Percentiles rank a stretch among this genome's conserved stretches.
phyloP scores from a whole-genome alignment of 495 filamentous ascomycete genomes.

The Massariosphaeria phaeospora region DNA sequence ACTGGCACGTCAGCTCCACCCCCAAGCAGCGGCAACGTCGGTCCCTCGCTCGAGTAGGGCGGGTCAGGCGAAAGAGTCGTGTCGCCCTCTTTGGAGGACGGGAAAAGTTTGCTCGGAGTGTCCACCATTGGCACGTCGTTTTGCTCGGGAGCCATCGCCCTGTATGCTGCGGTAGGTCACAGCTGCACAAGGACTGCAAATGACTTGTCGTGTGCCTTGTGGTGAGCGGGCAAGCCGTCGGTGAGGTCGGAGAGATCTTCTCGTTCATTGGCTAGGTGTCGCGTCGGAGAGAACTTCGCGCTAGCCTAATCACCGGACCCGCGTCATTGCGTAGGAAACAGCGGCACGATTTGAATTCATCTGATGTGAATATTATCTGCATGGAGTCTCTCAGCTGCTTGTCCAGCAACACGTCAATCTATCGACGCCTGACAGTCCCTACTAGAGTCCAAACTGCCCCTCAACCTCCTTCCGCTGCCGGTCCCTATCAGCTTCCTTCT shows the following conservation, averaged over 20 bases:
- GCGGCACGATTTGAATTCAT: not conserved
- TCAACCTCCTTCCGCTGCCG: conserved; percentile 35
- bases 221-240: not conserved
- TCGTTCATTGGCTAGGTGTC: not conserved
- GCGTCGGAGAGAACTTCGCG: not conserved
- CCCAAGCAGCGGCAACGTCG: conserved; percentile 7
- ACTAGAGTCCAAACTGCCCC: conserved; percentile 34
- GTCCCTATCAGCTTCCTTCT: conserved; percentile 44
- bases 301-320: not conserved
- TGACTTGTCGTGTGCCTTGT: too few relatives aligned
- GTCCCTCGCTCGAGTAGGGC: conserved; percentile 11
- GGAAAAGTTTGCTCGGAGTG: not conserved
- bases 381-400: too few relatives aligned
- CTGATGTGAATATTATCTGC: not conserved
- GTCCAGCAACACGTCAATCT: too few relatives aligned
- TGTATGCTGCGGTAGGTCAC: too few relatives aligned
- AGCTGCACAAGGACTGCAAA: too few relatives aligned
- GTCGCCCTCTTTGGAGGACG: not conserved
- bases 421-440: too few relatives aligned
- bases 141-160: too few relatives aligned
- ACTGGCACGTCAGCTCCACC: not conserved
- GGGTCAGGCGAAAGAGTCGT: not conserved
- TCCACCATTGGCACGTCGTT: too few relatives aligned
- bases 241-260: not conserved
- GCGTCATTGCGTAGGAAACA: too few relatives aligned